phyloP scores from a whole-genome alignment of 331 rosid species.

The Rhamnella rubrinervis region DNA sequence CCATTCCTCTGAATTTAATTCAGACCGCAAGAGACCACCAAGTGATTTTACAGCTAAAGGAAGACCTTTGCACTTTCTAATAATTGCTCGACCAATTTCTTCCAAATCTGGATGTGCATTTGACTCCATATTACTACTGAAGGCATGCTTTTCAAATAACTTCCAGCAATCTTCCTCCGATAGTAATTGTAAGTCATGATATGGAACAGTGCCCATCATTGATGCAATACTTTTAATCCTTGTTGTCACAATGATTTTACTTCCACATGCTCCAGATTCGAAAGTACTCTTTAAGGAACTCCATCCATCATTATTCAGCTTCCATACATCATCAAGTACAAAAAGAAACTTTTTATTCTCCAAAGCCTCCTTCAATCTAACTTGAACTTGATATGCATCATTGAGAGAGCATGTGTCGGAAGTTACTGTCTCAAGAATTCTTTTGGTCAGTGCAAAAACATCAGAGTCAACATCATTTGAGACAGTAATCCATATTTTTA shows the following conservation, averaged over 20 bases:
- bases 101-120: conserved; percentile 9
- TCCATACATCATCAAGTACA: conserved; percentile 38
- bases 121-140: not conserved
- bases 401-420: not conserved
- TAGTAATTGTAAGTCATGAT: not conserved
- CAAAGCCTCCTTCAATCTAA: not conserved
- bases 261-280: conserved; percentile 13
- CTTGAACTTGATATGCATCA: conserved; percentile 8
- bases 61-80: conserved; percentile 26
- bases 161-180: conserved; percentile 34
- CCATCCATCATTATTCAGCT: conserved; percentile 20
- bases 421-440: not conserved
- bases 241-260: conserved; percentile 27
- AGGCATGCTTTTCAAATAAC: conserved; percentile 22
- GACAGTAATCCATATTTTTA: conserved; percentile 4
- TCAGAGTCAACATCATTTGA: conserved; percentile 18
- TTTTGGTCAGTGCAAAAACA: not conserved
- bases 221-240: not conserved
- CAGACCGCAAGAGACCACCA: conserved; percentile 23
- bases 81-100: conserved; percentile 23
- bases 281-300: not conserved
- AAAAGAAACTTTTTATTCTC: not conserved
- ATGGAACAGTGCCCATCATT: not conserved
- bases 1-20: conserved; percentile 9
- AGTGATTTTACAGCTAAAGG: conserved; percentile 37